These are phyloP conservation scores for Phylloporus rhodoxanthus DNA, from an alignment of 768 basidiomycete species.

Conservation along the genomic window DNA sequence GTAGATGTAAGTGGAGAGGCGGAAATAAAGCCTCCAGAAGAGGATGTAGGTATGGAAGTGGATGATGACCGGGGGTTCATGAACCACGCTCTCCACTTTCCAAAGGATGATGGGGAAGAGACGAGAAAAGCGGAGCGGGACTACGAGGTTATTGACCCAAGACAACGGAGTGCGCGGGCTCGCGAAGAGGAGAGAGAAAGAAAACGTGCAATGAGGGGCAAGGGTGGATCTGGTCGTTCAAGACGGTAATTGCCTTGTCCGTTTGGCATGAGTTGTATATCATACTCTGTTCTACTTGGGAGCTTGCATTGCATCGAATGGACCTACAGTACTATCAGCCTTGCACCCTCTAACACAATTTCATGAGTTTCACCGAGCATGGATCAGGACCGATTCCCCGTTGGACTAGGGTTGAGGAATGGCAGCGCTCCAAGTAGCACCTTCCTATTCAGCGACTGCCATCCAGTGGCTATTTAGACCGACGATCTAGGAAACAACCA, in stretches of 20 bases:
- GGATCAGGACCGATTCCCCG: neutral
- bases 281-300: neutral
- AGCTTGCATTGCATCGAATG: too few species aligned
- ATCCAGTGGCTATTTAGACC: neutral
- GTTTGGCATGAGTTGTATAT: neutral
- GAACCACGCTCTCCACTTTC: slow-evolving; percentile 65
- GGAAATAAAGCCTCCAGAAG: slow-evolving; percentile 16
- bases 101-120: slow-evolving; percentile 76
- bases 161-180: slow-evolving; percentile 65
- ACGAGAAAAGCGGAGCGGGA: slow-evolving; percentile 72
- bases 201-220: slow-evolving; percentile 35
- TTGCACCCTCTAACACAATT: too few species aligned
- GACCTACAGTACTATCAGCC: too few species aligned
- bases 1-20: slow-evolving; percentile 12
- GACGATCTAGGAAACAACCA: neutral
- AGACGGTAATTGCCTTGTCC: slow-evolving; percentile 19
- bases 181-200: slow-evolving; percentile 73
- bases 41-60: slow-evolving; percentile 61
- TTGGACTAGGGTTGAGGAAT: neutral
- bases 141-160: slow-evolving; percentile 85
- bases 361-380: neutral
- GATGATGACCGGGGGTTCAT: slow-evolving; percentile 75
- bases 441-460: neutral
- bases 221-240: slow-evolving; percentile 13
- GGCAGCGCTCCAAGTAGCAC: neutral